Percentiles rank a stretch among this genome's conserved stretches.
These are phyloP conservation scores for Omphalotus olearius DNA, from an alignment of 1,284 basidiomycete genomes.

Conservation along the genomic window DNA sequence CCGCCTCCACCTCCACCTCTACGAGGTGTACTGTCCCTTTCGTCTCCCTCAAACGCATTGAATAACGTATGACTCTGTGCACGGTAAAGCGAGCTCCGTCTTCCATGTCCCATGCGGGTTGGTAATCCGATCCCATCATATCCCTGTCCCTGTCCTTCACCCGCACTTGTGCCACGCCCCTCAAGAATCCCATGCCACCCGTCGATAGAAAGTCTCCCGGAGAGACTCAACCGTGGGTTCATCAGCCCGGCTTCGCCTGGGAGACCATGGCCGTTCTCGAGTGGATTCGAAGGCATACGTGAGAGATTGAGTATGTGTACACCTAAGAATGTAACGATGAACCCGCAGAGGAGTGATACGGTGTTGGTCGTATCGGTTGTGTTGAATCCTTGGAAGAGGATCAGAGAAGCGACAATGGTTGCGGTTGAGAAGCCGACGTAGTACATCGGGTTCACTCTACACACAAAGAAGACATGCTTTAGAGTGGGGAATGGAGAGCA, in stretches of 20 bases:
- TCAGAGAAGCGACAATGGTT: constrained; percentile 92
- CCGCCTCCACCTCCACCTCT: not conserved
- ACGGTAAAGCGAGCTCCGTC: constrained; percentile 56
- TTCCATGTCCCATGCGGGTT: constrained; percentile 29
- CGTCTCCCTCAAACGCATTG: constrained; percentile 52
- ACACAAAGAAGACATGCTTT: not conserved
- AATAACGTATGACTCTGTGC: constrained; percentile 59
- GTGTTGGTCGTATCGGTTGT: constrained; percentile 82
- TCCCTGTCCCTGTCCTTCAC: not conserved
- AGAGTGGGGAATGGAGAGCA: constrained; percentile 11
- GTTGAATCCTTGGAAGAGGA: constrained; percentile 97
- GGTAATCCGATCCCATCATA: not conserved
- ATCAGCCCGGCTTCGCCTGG: constrained; percentile 64
- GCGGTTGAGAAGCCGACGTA: constrained; percentile 98
- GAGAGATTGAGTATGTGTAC: constrained; percentile 89
- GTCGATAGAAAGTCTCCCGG: constrained; percentile 67
- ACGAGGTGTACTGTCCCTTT: constrained; percentile 5
- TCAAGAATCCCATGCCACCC: constrained; percentile 56
- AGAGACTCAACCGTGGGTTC: constrained; percentile 67
- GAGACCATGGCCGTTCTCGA: constrained; percentile 48
- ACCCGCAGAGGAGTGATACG: constrained; percentile 82
- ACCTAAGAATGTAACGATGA: constrained; percentile 88
- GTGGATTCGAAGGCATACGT: constrained; percentile 53
- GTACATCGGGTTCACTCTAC: constrained; percentile 95
- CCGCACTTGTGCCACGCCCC: constrained; percentile 16